A percentile compares a stretch with the other conserved stretches of the same genome.
Evolutionary conservation across 352 stramenopile genomes (phyloP).

Genomic region (Globisporangium echinulatum): DNA sequence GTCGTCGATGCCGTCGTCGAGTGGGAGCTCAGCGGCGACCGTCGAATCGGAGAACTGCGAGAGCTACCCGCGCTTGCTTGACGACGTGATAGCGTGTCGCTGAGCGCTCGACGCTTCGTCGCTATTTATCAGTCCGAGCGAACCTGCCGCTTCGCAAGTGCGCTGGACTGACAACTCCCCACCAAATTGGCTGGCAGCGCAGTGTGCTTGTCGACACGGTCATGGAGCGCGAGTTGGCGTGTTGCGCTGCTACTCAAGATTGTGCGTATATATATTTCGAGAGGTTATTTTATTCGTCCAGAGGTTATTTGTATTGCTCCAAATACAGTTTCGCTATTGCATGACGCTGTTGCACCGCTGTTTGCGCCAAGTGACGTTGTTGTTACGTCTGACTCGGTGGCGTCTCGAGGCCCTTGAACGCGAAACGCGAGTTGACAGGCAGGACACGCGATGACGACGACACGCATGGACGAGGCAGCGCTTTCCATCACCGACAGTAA

Average conservation of each 20-base stretch:
- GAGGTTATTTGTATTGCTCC: background rate
- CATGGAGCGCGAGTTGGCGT: too few relatives aligned
- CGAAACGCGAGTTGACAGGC: too few relatives aligned
- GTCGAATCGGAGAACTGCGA: constrained; percentile 3
- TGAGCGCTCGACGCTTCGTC: constrained; percentile 6
- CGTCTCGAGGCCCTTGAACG: too few relatives aligned
- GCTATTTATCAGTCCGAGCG: constrained; percentile 15
- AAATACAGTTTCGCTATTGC: background rate
- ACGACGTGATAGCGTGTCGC: constrained; percentile 27
- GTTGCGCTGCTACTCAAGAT: too few relatives aligned
- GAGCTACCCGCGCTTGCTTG: constrained; percentile 19
- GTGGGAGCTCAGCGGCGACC: background rate
- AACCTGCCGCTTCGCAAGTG: background rate
- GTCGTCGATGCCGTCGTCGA: background rate
- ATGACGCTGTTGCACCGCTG: background rate
- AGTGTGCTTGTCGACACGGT: too few relatives aligned
- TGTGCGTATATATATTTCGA: background rate
- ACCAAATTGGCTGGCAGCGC: too few relatives aligned
- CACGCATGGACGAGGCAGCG: too few relatives aligned
- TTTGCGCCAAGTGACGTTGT: background rate
- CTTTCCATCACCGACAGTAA: too few relatives aligned
- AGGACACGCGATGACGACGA: too few relatives aligned
- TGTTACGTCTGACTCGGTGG: too few relatives aligned
- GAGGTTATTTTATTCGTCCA: background rate
- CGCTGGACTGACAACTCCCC: background rate